Conservation (phyloP, 495 filamentous ascomycete species). For the Hypomontagnella monticulosa region DNA sequence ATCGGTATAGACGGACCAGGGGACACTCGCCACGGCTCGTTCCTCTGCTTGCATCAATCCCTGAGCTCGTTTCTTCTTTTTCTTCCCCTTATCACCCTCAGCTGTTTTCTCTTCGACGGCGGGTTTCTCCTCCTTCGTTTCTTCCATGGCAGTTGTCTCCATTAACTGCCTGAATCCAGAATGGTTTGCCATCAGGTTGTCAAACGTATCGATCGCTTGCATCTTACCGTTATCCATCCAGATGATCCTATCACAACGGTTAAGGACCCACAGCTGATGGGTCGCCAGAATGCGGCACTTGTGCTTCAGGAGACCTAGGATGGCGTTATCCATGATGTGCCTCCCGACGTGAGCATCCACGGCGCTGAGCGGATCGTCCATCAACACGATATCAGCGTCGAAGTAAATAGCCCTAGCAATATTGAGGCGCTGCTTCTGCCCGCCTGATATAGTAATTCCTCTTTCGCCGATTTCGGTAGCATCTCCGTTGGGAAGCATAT, state of each 20-base stretch:
- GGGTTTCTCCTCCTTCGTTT: conserved; percentile 62
- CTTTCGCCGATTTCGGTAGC: conserved; percentile 80
- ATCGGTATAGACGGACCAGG: conserved; percentile 82
- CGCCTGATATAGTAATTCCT: conserved; percentile 83
- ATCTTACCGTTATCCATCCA: conserved; percentile 90
- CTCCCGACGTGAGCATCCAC: conserved; percentile 90
- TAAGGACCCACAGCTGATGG: conserved; percentile 92
- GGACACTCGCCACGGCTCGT: conserved; percentile 79
- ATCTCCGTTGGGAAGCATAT: conserved; percentile 79
- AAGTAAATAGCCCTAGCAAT: conserved; percentile 89
- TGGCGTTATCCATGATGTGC: conserved; percentile 96
- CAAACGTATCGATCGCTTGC: conserved; percentile 84
- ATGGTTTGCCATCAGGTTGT: conserved; percentile 82
- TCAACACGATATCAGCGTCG: conserved; percentile 79
- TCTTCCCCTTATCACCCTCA: conserved; percentile 64
- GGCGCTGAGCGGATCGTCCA: conserved; percentile 85
- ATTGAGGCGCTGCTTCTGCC: conserved; percentile 85
- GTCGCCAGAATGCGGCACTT: conserved; percentile 93
- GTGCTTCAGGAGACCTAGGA: conserved; percentile 85
- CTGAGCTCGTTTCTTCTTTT: conserved; percentile 67
- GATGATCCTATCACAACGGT: conserved; percentile 87
- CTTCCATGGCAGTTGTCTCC: conserved; percentile 80
- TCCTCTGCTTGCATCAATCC: conserved; percentile 94
- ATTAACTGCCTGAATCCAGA: conserved; percentile 80
- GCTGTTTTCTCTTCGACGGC: conserved; percentile 53